Evolutionary conservation across 1,284 basidiomycete species (phyloP), one percentile per base, ranked within the genome.

Genomic region (Sutorius eximius): DNA sequence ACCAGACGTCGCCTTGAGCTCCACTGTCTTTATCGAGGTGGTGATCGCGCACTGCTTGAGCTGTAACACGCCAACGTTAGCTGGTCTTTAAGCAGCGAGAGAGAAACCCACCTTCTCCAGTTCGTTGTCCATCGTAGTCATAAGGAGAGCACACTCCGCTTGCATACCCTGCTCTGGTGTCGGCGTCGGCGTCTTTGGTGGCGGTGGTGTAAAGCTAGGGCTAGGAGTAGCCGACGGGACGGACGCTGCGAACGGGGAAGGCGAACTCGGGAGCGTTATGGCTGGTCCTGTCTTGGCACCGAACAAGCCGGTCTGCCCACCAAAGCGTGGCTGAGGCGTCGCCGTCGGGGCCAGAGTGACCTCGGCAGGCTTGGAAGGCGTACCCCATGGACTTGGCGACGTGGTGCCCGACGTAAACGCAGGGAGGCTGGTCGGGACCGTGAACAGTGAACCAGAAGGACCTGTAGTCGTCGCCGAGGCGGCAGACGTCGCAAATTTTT

Each of bases 101-200:
- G 32, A 16, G 45, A 20, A 44, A 45, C 54, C 67, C 77, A 88
- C 87, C 42, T 73, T 69, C 42, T 80, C 75, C 1, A 90, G 66
- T 58, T 88, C 86, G 47, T 71, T 74, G 1, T 60, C 64, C 49
- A 87, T 68, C 12, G 61, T 69, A 1, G 60, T 53, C 45, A 81
- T 72, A 27, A 89, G 67, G 34, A 74, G 47, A 3, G 63, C 57
- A 61, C 82, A 87, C 63, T 88, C 85, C 18, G 75, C 72, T 64
- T 87, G 83, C 78, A 89, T 80, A 12, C 83, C 84, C 46, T 82
- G 76, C 53, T 82, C 80, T 45, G 77, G 64, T 12, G 64, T 61
- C 29, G 66, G 58, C 34, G 68, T 59, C 9, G 63, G 53, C 10
- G 54, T 29, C 18, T 29, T 56, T 10, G 65, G 44, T 29, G 43